These are phyloP conservation scores for Pythium inflatum DNA, from an alignment of 352 stramenopile genomes.

Conservation along the genomic window DNA sequence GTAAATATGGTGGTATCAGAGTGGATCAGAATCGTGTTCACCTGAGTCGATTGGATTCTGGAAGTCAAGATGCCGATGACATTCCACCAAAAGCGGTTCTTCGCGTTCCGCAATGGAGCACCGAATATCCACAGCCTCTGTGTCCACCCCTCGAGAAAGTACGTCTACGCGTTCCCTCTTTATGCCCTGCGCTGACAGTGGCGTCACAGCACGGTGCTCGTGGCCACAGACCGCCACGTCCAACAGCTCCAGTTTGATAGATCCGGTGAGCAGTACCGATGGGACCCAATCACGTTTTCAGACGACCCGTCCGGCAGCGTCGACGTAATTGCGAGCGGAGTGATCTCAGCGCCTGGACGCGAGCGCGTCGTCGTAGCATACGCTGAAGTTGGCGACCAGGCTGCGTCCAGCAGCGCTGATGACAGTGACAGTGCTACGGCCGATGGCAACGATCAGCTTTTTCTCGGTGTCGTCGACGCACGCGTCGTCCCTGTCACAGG, in stretches of 20 bases:
- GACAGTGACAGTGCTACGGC: background rate
- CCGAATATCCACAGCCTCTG: constrained; percentile 64
- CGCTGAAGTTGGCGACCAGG: constrained; percentile 35
- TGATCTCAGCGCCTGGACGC: constrained; percentile 45
- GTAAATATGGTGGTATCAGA: constrained; percentile 6
- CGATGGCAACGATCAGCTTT: constrained; percentile 26
- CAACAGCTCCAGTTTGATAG: constrained; percentile 44
- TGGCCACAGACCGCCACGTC: constrained; percentile 69
- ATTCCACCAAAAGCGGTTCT: constrained; percentile 70
- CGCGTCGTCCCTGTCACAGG: background rate
- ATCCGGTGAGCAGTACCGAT: constrained; percentile 35
- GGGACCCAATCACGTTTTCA: constrained; percentile 45
- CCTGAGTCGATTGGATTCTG: background rate
- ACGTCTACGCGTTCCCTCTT: background rate
- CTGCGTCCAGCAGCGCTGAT: constrained; percentile 26
- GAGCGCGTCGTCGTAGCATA: constrained; percentile 60
- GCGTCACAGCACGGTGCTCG: constrained; percentile 52
- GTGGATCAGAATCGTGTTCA: background rate
- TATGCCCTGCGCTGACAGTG: background rate
- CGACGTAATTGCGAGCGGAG: constrained; percentile 50
- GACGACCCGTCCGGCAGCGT: constrained; percentile 26
- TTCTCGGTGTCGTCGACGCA: constrained; percentile 24
- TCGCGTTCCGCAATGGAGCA: constrained; percentile 58
- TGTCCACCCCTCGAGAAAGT: constrained; percentile 43
- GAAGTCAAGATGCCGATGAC: constrained; percentile 14